Base-by-base conservation (phyloP, 345 rosid genomes). In the Euphorbia peplus region DNA sequence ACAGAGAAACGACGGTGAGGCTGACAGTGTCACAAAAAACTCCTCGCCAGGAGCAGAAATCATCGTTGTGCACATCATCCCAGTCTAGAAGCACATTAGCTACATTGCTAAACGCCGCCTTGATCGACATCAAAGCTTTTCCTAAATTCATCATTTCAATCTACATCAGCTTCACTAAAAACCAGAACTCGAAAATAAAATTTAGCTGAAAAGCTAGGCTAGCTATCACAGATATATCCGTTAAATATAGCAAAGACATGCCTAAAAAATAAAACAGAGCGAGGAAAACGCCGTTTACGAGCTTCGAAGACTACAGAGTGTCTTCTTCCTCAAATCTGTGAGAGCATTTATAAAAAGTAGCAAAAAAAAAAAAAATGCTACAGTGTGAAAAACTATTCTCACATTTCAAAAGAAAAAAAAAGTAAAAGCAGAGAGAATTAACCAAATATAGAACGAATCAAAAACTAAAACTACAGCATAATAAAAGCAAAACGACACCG, bases 31-130 rank as follows among this genome's bases (percentile, higher is more conserved):
- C 96, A 24, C 99, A 95, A 16, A 56, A 63, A 51, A 95, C 96
- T 53, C 99, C 97, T 32, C 90, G 84, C 99, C 99, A 95, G 1
- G 96, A 85, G 69, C 99, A 95, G 70, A 82, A 80, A 74, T 88
- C 93, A 18, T 14, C 29, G 70, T 75, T 83, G 73, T 81, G 89
- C 13, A 57, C 84, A 56, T 82, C 86, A 50, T 86, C 91, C 99
- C 99, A 95, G 80, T 92, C 96, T n/a, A 84, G 71, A 72, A 95
- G 82, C 75, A 74, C 78, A 62, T 92, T 91, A 4, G 69, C 92
- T 41, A 83, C 75, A 67, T 92, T 88, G 70, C 97, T 80, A 65
- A 95, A 92, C 0, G 93, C 90, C 0, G 80, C 84, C 83, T 95
- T 92, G 8, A 92, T 69, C 59, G 71, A 68, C 93, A 88, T 88